Base-by-base conservation (phyloP, 768 basidiomycete genomes). In the Suillus occidentalis region DNA sequence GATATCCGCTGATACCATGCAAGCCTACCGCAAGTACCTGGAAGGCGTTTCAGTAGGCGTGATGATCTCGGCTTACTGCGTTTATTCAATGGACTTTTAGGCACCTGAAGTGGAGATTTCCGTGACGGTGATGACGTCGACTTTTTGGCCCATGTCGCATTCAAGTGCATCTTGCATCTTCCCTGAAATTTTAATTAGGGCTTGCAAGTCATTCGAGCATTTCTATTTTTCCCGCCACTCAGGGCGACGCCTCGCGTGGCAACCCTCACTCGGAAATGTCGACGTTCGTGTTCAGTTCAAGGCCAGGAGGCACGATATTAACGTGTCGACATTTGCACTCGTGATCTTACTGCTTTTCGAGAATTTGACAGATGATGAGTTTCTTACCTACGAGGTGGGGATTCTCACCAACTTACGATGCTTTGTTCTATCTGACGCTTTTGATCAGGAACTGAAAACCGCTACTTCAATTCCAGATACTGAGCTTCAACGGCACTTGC, bases 41-140 rank as follows among this genome's bases (percentile, higher is more conserved):
- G 81, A 82, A 55, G 85, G 82, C 68, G 85, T 80, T 3, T 80
- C 82, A 57, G 94, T 96, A 72, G 67, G 88, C 7, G 28, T 5
- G 7, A 1, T 45, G 65, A 60, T 14, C 61, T 25, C 40, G 59
- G 39, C 9, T n/a, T 59, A 63, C 52, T 31, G 61, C 61, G 16
- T 16, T 49, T 60, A 37, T 65, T 68, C 47, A 66, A 53, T 73
- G n/a, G 64, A 45, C 45, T 4, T 65, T 61, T 70, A 97, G 94
- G 75, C 86, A 10, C 89, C 90, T 4, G 82, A 85, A 4, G 83
- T 96, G 68, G 93, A 97, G 47, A 83, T 98, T 43, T 88, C 85
- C 1, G 94, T 98, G 49, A 95, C 84, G 6, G 91, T 99, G 58
- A 95, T 98, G 87, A 99, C 97, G 0, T 92, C 96, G 2, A 97